Base-by-base conservation (phyloP, 441 rosid genomes). In the Brassica balearica region DNA sequence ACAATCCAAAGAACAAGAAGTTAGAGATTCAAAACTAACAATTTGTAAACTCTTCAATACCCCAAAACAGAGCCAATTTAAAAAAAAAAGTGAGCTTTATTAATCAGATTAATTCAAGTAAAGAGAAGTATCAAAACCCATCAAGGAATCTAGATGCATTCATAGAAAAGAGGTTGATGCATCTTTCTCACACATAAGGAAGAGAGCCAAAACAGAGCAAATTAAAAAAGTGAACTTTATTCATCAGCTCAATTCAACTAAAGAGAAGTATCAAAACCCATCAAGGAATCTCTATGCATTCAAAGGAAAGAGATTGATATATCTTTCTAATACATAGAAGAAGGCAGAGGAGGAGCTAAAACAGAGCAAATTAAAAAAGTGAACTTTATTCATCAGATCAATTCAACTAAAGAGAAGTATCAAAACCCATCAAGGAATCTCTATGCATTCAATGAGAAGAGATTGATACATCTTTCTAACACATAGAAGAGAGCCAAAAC, bases 1-100 rank as follows among this genome's bases (percentile, higher is more conserved):
- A 70, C 55, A 53, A 79, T 25, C 5, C 72, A 65, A 36, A 76
- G 11, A 17, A 43, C 46, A 8, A 6, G 9, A 34, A 34, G 15
- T 64, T 20, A 79, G 46, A 68, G 70, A 67, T 53, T 15, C 34
- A 32, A 32, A 32, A 62, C 4, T 9, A 23, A 19, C 27, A 15
- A 23, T 12, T 38, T 67, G 10, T 15, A 27, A 8, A 29, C 64
- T 51, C 38, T 76, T 23, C n/a, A 62, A 17, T 8, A 27, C 10
- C 10, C 11, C 32, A 38, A 38, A 38, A 38, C 66, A 62, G 65
- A 55, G 20, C 8, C 22, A 5, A 15, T 15, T 11, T 6, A n/a
- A 29, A 64, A 22, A 11, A n/a, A 29, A 64, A 22, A 61, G 25
- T 11, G 2, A 73, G 66, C 36, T 60, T 65, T 63, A 5, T 51